These are phyloP conservation scores for Acanthamoeba comandoni DNA, from an alignment of 208 protist genomes.

Conservation along the genomic window DNA sequence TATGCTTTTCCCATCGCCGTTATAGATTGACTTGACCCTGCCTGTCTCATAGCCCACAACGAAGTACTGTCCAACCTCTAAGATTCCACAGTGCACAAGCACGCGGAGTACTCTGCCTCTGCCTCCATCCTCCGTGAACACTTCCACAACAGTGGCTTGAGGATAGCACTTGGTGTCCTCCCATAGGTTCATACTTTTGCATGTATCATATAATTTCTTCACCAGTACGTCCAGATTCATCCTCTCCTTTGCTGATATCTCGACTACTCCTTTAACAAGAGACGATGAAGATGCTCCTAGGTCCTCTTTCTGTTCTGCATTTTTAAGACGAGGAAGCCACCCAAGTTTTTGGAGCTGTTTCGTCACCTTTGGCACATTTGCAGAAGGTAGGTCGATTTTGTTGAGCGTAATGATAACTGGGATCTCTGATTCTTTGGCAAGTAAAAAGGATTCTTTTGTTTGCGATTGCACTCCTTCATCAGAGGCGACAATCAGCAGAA, in stretches of 20 bases:
- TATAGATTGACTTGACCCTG: slow-evolving; percentile 35
- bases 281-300: background rate
- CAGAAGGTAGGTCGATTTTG: slow-evolving; percentile 95
- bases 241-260: slow-evolving; percentile 91
- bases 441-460: slow-evolving; percentile 87
- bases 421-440: slow-evolving; percentile 51
- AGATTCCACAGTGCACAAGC: slow-evolving; percentile 55
- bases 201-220: slow-evolving; percentile 91
- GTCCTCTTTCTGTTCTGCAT: slow-evolving; percentile 91
- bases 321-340: slow-evolving; percentile 62
- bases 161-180: slow-evolving; percentile 89
- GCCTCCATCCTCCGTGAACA: slow-evolving; percentile 40
- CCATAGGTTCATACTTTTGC: slow-evolving; percentile 92
- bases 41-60: slow-evolving; percentile 63
- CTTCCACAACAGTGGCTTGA: slow-evolving; percentile 94
- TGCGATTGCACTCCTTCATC: slow-evolving; percentile 96
- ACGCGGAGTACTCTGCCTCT: slow-evolving; percentile 51
- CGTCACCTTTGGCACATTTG: slow-evolving; percentile 86
- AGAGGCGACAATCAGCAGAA: slow-evolving; percentile 95
- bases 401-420: slow-evolving; percentile 96
- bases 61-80: slow-evolving; percentile 66
- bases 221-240: slow-evolving; percentile 91
- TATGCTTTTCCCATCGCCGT: slow-evolving; percentile 15
- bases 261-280: slow-evolving; percentile 78
- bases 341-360: slow-evolving; percentile 86